Evolutionary conservation across 345 rosid species (phyloP), one percentile per base, ranked within the genome.

Genomic region (Melastoma malabathricum): DNA sequence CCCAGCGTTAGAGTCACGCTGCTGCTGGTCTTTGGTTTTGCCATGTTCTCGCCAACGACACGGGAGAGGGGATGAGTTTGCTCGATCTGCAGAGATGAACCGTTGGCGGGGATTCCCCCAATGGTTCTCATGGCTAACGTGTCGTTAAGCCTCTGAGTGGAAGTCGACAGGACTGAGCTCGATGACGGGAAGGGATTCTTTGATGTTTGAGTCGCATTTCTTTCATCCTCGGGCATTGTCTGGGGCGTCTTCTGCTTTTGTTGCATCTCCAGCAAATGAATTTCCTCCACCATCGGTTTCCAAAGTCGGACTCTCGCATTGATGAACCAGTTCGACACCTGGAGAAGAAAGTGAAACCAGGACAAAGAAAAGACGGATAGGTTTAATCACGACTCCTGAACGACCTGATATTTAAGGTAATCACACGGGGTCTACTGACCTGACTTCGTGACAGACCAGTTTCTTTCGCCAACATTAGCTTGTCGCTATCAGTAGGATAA

Each of bases 271-370:
- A 87, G 68, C 74, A 31, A 75, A 68, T 87, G 94, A 48, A 87
- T 84, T 71, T 87, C 96, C 69, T 87, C 96, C 45, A 87, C 96
- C 96, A 87, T 87, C 6, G 96, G 96, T 72, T 87, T 87, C 96
- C 96, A 87, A 57, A 87, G 78, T 79, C 96, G 74, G 47, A 87
- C 96, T 63, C 96, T 65, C 17, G 96, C 96, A 68, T 87, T 87
- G 46, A 87, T 87, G 62, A 87, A 87, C 96, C 96, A 87, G 50
- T 87, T 87, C 0, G 96, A 87, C 46, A 86, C 96, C 96, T 86
- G 65, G 54, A 8, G 39, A 45, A 16, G 12, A 22, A 44, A 43
- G 10, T n/a, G n/a, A n/a, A n/a, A n/a, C n/a, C 25, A 22, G 25
- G 20, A 22, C 45, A 20, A 12, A 17, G 23, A 43, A 55, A 41